Evolutionary conservation across 805 yeast species (phyloP).

Genomic region (Geotrichum ghanense): DNA sequence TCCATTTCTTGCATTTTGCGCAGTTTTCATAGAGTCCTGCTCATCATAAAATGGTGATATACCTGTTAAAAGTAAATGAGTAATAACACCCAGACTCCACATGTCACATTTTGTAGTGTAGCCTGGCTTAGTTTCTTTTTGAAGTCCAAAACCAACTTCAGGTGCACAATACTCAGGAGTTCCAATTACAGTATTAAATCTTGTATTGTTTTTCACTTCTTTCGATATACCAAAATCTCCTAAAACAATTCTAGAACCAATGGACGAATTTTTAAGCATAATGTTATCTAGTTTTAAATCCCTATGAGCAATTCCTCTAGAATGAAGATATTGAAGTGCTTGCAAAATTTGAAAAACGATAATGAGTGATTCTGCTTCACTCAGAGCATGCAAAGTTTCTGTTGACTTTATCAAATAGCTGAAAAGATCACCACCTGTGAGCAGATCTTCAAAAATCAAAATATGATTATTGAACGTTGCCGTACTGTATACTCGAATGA

Average conservation of each 20-base stretch:
- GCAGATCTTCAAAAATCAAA: constrained; percentile 1
- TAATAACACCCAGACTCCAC: constrained; percentile 58
- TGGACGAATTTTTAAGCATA: constrained; percentile 64
- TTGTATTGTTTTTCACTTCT: constrained; percentile 14
- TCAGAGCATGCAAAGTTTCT: constrained; percentile 29
- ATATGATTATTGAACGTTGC: constrained; percentile 1
- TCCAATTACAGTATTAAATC: constrained; percentile 44
- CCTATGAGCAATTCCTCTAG: constrained; percentile 80
- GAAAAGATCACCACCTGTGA: constrained; percentile 48
- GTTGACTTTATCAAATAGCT: constrained; percentile 38
- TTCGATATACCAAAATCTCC: constrained; percentile 62
- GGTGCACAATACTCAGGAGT: constrained; percentile 69
- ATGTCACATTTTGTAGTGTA: constrained; percentile 50
- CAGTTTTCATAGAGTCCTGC: constrained; percentile 31
- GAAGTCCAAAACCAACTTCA: constrained; percentile 40
- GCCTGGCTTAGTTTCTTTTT: constrained; percentile 21
- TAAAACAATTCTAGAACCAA: constrained; percentile 42
- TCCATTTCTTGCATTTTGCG: constrained; percentile 33
- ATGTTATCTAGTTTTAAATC: constrained; percentile 91
- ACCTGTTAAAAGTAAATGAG: constrained; percentile 43
- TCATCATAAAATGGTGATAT: constrained; percentile 49
- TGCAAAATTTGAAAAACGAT: constrained; percentile 54
- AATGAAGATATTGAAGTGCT: constrained; percentile 70
- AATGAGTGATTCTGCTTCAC: constrained; percentile 44
- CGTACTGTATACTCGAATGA: not conserved